phyloP scores from a whole-genome alignment of 495 filamentous ascomycete species.

The Delitschia confertaspora region DNA sequence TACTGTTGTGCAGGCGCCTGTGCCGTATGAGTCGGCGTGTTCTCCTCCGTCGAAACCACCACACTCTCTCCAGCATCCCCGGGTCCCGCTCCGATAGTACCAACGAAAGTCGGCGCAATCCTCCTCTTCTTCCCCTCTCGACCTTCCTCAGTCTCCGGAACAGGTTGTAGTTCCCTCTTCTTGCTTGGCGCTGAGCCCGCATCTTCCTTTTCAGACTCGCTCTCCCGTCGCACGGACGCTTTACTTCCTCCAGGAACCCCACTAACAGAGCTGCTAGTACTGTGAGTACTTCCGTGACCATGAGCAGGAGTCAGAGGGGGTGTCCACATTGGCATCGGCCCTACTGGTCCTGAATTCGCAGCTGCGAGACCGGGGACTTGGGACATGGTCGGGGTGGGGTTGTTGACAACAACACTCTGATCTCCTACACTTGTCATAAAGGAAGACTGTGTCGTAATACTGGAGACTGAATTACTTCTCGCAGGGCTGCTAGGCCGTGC shows the following conservation, averaged over 20 bases:
- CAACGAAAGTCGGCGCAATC: conserved; percentile 35
- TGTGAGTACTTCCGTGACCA: conserved; percentile 26
- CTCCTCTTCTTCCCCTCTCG: conserved; percentile 32
- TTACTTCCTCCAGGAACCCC: conserved; percentile 16
- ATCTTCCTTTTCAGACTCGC: conserved; percentile 18
- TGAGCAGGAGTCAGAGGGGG: conserved; percentile 34
- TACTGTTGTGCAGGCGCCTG: conserved; percentile 13
- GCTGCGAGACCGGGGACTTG: conserved; percentile 33
- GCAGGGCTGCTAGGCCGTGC: conserved; percentile 50
- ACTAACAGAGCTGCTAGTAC: conserved; percentile 31
- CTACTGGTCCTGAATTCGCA: conserved; percentile 28
- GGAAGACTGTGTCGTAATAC: conserved; percentile 56
- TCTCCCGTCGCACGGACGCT: conserved; percentile 8
- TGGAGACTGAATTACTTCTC: conserved; percentile 77
- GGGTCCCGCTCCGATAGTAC: conserved; percentile 1
- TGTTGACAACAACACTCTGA: conserved; percentile 26
- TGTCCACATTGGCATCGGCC: conserved; percentile 34
- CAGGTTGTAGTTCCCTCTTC: conserved; percentile 27
- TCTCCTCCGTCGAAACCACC: conserved; percentile 15
- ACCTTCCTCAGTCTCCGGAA: conserved; percentile 25
- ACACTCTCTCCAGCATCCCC: conserved; percentile 13
- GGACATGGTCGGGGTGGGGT: conserved; percentile 32
- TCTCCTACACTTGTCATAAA: conserved; percentile 28
- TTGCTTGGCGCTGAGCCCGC: not conserved
- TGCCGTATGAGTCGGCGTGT: conserved; percentile 20